Evolutionary conservation across 163 green algal species (phyloP).

Genomic region (Coccomyxa subellipsoidea): DNA sequence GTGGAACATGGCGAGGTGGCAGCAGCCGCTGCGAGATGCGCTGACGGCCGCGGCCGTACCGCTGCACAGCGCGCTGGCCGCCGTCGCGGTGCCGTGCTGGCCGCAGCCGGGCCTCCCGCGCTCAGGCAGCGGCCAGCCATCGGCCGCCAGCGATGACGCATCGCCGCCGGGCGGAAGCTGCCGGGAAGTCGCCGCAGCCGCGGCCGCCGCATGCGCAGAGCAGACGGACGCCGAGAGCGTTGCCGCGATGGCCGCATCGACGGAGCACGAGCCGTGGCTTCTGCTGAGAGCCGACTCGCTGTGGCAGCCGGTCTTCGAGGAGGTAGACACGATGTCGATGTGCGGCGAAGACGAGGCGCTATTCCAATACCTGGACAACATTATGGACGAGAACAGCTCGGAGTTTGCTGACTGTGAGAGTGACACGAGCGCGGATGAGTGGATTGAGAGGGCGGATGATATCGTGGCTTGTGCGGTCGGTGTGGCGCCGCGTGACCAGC

Average conservation of each 20-base stretch:
- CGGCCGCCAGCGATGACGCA: too few relatives aligned
- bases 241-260: too few relatives aligned
- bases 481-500: too few relatives aligned
- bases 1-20: neutral
- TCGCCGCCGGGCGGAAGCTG: too few relatives aligned
- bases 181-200: too few relatives aligned
- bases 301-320: neutral
- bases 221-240: neutral
- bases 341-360: neutral
- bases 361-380: neutral
- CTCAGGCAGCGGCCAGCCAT: neutral
- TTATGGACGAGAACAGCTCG: neutral
- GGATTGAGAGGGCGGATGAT: neutral
- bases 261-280: neutral
- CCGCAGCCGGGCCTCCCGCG: neutral
- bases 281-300: neutral
- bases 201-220: neutral
- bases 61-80: neutral
- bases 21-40: neutral
- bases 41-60: neutral
- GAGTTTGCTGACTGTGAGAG: neutral
- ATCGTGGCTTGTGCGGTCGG: too few relatives aligned
- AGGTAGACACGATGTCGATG: neutral
- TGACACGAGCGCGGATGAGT: neutral
- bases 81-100: neutral